Base-by-base conservation (phyloP, 139 green algal genomes). In the Micractinium conductrix region DNA sequence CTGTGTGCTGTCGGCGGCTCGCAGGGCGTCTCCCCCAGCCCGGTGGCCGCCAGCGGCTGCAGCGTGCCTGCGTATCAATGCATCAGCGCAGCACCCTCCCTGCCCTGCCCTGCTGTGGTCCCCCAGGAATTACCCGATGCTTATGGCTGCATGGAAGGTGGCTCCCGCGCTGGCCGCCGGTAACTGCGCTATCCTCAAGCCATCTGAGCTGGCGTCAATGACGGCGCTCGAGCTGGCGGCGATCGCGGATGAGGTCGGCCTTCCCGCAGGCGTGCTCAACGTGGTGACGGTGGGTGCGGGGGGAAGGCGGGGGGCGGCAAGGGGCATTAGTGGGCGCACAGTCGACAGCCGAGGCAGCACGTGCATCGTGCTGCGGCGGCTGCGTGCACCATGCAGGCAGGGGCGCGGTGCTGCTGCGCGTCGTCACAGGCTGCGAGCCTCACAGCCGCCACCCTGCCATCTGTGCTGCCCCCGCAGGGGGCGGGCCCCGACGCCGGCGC, bases 121-220 rank as follows among this genome's bases (percentile, higher is more conserved):
- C n/a, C 50, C 6, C 19, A n/a, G n/a, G n/a, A n/a, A n/a, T n/a
- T n/a, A n/a, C 67, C 73, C 88, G 90, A 84, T 78, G 74, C 55
- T 82, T 24, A 93, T 92, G 85, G 80, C 83, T 17, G 45, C 82
- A 35, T 97, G 93, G 94, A 96, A 98, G 90, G 93, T 98, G 10
- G 95, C 95, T 0, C 94, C 95, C n/a, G 95, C 95, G 16, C 90
- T 98, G 40, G 95, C 95, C 6, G 95, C 95, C 6, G 95, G 95
- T 85, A 95, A 93, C 89, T 91, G 79, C 67, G 88, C 80, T 28
- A 88, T 98, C 14, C 87, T 97, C 26, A 98, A 98, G 90, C 94
- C 48, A 16, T 10, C 48, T 16, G 48, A 58, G 48, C 89, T 91
- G 84, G 89, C 89, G 37, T 87, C 91, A 8, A 81, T 96, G 72